Evolutionary conservation across 2,329 filamentous ascomycete species (phyloP), one percentile per base, ranked within the genome.

Genomic region (Trichoderma atrobrunneum): DNA sequence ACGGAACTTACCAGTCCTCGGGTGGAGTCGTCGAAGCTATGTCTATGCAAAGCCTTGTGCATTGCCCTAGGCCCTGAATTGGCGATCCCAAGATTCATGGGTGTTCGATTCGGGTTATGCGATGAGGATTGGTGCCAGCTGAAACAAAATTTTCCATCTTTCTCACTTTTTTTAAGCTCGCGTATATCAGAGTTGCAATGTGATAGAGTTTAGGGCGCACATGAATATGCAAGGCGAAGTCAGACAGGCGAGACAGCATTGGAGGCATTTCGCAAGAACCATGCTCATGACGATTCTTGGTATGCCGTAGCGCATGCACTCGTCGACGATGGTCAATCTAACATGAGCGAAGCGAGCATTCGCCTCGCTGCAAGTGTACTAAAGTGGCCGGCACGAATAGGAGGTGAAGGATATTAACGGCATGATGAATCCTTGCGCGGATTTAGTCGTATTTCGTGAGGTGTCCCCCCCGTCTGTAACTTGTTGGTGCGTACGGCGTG

Each of bases 331-430:
- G 64, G 51, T 56, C 64, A 67, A 67, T 67, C 32, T 57, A 26
- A 30, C n/a, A 59, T 21, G 18, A 26, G 26, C 16, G 66, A 61
- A 69, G 39, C 66, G 66, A 69, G 66, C 66, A 34, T 30, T 69
- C 66, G 66, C 28, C 66, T 69, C n/a, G 65, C 65, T 43, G 54
- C 24, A 48, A 48, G 34, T 14, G 21, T 36, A 30, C 64, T 43
- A 57, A 39, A 7, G 5, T 11, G 18, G 54, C 34, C 34, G 54
- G 65, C 54, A 36, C 66, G 39, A 69, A 69, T 69, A 62, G 66
- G 66, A 69, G 57, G 66, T 51, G 66, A 60, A 48, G 65, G 65
- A 48, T 60, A 68, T 68, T 48, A 48, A 68, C 65, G 65, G 65
- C 66, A 69, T 36, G 66, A 12, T 43, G 57, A 26, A 61, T 59